Conservation (phyloP, 352 stramenopile species). For the Phytophthora syringae region DNA sequence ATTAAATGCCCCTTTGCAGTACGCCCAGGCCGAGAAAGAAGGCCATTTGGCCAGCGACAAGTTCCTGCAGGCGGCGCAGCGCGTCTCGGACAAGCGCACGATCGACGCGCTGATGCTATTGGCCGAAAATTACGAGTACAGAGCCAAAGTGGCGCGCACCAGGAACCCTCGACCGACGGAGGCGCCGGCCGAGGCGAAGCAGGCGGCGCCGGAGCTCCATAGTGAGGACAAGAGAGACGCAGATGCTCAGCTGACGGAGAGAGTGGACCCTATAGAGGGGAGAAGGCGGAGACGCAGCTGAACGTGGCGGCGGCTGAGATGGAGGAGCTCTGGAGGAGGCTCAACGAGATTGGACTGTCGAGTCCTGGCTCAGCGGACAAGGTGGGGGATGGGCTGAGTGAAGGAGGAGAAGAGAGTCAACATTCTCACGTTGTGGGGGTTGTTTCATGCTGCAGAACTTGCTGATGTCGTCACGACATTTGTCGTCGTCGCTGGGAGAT, state of each 20-base stretch:
- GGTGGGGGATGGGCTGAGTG: conserved; percentile 25
- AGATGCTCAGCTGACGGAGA: not conserved
- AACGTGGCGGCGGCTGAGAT: conserved; percentile 80
- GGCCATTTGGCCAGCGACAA: conserved; percentile 70
- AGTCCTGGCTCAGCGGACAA: conserved; percentile 60
- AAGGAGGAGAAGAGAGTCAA: no score
- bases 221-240: conserved; percentile 12
- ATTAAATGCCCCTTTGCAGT: conserved; percentile 33
- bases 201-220: conserved; percentile 1
- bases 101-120: conserved; percentile 75
- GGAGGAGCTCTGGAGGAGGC: conserved; percentile 82
- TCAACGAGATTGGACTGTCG: conserved; percentile 81
- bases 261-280: conserved; percentile 42
- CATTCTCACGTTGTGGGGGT: not conserved
- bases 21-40: conserved; percentile 64
- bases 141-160: conserved; percentile 62
- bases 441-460: conserved; percentile 54
- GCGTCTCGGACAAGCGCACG: conserved; percentile 67
- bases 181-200: conserved; percentile 14
- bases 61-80: conserved; percentile 68
- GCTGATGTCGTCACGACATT: conserved; percentile 77
- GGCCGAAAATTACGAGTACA: conserved; percentile 83
- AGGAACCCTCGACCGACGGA: conserved; percentile 39
- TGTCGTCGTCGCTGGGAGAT: conserved; percentile 84
- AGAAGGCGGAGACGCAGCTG: conserved; percentile 62